Evolutionary conservation across 2,329 filamentous ascomycete genomes (phyloP), one percentile per base, ranked within the genome.

Genomic region (Fusarium dimerum): DNA sequence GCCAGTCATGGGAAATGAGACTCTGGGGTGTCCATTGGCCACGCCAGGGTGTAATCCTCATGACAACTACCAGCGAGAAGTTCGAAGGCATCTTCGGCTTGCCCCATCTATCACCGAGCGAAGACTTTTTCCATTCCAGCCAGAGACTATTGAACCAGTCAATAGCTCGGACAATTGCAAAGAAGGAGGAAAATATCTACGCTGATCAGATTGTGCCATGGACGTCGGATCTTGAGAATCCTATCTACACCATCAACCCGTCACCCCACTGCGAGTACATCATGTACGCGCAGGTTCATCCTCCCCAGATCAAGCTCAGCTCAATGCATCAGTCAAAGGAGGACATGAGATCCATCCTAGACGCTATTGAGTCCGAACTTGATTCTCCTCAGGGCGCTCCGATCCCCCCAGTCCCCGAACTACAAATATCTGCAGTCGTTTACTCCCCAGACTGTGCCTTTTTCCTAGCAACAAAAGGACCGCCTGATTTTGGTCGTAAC

Each of bases 1-100:
- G 88, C 6, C 87, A 87, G 66, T 89, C 84, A 60, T 92, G 89
- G 85, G 87, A 92, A 61, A 85, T 95, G 73, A 80, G 83, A 47
- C 74, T 96, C 45, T 87, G 91, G 71, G 94, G 94, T 4, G 81
- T 95, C 5, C 93, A 97, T 74, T 95, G 92, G 78, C 86, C 88
- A 38, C 80, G 82, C n/a, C 83, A 88, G 56, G 94, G 94, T 2
- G 83, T 85, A 13, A 83, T 94, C 45, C 76, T 97, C 36, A 76
- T 97, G 67, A 90, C 88, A 2, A 97, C 93, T 1, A 93, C 92
- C 44, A 97, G 92, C 70, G 89, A 96, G 67, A 97, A 96, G 75
- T 94, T 94, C 66, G 85, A 88, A n/a, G 92, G 94, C 41, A 87
- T 97, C 50, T 96, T 96, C 69, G 89, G 87, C 3, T 76, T 97